These are phyloP conservation scores for Phanerodontia chrysosporium DNA, from an alignment of 768 basidiomycete genomes.

Conservation along the genomic window DNA sequence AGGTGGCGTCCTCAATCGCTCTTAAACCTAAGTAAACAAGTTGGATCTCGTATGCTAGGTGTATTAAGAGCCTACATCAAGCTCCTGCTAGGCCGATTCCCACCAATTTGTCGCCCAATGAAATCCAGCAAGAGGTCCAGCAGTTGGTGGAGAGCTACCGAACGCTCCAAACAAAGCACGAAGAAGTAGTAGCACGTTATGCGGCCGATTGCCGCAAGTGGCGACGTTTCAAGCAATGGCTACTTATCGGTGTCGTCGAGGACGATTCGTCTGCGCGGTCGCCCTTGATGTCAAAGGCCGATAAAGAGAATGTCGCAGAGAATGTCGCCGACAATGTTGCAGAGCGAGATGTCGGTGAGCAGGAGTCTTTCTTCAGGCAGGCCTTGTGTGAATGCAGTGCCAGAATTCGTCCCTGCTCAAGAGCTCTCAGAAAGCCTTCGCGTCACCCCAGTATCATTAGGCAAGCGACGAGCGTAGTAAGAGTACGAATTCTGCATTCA, in stretches of 20 bases:
- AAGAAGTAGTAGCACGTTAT: conserved; percentile 36
- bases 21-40: no score
- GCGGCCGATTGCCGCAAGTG: conserved; percentile 37
- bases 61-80: no score
- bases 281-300: not conserved
- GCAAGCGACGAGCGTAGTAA: not conserved
- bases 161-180: not conserved
- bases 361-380: no score
- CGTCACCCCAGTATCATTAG: not conserved
- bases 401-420: not conserved
- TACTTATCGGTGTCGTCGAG: not conserved
- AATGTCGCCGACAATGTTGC: not conserved
- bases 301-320: not conserved
- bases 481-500: not conserved
- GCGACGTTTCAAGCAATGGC: conserved; percentile 37
- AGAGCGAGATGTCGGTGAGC: not conserved
- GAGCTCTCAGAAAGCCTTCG: not conserved
- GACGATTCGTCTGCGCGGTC: not conserved
- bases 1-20: no score
- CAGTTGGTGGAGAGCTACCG: not conserved
- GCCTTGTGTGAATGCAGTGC: no score
- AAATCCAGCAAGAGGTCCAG: no score
- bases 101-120: no score
- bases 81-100: no score
- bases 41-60: no score